Evolutionary conservation across 192 early-diverging fungal species (phyloP), one percentile per base, ranked within the genome.

Genomic region (Dimargaris cristalligena): DNA sequence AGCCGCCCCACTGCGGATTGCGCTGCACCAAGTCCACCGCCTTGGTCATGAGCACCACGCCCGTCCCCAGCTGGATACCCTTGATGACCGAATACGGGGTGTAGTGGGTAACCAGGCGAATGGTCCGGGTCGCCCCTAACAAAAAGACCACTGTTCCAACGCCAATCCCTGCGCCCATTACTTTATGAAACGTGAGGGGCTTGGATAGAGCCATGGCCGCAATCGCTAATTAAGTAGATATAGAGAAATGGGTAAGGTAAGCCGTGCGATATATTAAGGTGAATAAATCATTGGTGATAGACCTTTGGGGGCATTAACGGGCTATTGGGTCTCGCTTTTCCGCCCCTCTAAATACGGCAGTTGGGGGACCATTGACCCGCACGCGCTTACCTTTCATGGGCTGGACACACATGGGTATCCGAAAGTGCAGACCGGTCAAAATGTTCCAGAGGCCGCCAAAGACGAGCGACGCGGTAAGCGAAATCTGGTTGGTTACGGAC

Each of bases 371-470:
- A 3, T 47, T 22, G 20, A 18, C 25, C 23, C 22, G 26, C 23
- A 52, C 6, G 1, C 6, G 48, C 74, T 64, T 74, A 80, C 80
- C 80, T 72, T 90, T 93, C 91, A 91, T 93, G 44, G 90, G 90
- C 67, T 93, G 90, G 28, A 93, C 90, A 65, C 87, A 87, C 73
- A 93, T 87, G 29, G 90, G 90, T 31, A 90, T 79, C 50, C 81
- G 78, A 62, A 84, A 92, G 41, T 79, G 64, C 13, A 87, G 59
- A 22, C 89, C 91, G 0, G 84, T 81, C 44, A 83, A 29, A 47
- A 94, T 90, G 59, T 91, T 91, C 85, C 82, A 94, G 28, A 90
- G 63, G 22, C 91, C 91, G 57, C 88, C 88, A 74, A 90, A 89
- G 66, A 89, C 78, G 58, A 94, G 67, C 28, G 88, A 86, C 26